Evolutionary conservation across 164 flowering plant genomes (phyloP).

Genomic region (Pachysandra terminalis): DNA sequence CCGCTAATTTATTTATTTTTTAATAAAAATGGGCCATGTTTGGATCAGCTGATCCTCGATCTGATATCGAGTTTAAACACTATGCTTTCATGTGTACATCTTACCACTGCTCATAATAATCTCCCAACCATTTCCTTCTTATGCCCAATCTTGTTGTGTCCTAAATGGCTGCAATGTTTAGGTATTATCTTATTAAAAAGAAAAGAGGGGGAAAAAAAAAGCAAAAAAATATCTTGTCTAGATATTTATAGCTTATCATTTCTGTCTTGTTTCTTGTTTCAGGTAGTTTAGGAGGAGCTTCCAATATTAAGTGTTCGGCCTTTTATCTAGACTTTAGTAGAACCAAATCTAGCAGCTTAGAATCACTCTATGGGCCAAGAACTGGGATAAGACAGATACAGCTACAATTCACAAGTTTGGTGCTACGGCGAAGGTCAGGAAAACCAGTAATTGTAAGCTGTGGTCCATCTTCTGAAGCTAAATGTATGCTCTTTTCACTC

Average conservation of each 20-base stretch:
- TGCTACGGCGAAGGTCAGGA: constrained; percentile 19
- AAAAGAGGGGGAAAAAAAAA: not conserved
- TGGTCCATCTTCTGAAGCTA: constrained; percentile 23
- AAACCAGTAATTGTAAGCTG: constrained; percentile 22
- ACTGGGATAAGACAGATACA: constrained; percentile 18
- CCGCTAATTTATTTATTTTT: no score
- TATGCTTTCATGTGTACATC: not conserved
- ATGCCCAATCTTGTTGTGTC: not conserved
- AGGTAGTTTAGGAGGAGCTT: constrained; percentile 51
- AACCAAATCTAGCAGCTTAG: constrained; percentile 20
- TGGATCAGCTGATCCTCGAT: no score
- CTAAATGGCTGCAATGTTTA: not conserved
- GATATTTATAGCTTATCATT: not conserved
- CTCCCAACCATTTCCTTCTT: not conserved
- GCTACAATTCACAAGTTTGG: constrained; percentile 22
- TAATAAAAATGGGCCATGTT: no score
- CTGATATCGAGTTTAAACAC: no score
- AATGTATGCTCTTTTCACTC: constrained; percentile 28
- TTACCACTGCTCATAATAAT: not conserved
- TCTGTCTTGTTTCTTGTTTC: constrained; percentile 16
- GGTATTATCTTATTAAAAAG: not conserved
- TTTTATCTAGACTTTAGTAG: constrained; percentile 20
- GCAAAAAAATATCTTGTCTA: not conserved
- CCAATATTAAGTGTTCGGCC: constrained; percentile 31
- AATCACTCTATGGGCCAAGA: constrained; percentile 13